Percentiles rank a stretch among this genome's conserved stretches.
Evolutionary conservation across 2,329 filamentous ascomycete genomes (phyloP).

Genomic region (Pyrenochaeta sp.): DNA sequence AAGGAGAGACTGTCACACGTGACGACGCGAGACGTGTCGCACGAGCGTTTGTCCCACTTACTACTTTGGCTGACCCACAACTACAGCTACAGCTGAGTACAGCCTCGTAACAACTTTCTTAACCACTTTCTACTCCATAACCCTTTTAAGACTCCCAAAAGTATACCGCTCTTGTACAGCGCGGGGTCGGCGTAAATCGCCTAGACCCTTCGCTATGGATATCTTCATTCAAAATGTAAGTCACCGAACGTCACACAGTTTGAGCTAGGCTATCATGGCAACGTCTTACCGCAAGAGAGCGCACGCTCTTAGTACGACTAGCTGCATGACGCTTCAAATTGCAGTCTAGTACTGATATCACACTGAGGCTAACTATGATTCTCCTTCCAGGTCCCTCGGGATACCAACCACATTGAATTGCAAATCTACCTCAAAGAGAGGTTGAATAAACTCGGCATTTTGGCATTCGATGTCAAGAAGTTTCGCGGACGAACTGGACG

Average conservation of each 20-base stretch:
- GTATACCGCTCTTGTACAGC: neutral
- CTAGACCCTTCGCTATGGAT: constrained; percentile 25
- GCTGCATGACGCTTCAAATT: constrained; percentile 9
- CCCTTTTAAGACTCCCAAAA: neutral
- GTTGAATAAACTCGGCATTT: constrained; percentile 52
- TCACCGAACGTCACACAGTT: neutral
- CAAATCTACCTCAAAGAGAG: constrained; percentile 50
- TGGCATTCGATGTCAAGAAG: constrained; percentile 57
- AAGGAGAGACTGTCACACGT: constrained; percentile 4
- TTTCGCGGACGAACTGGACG: constrained; percentile 31
- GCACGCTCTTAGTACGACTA: constrained; percentile 7
- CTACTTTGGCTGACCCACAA: constrained; percentile 2
- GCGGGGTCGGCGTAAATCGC: neutral
- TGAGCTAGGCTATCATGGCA: neutral
- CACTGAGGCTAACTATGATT: constrained; percentile 1
- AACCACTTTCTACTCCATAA: neutral
- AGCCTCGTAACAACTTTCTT: neutral
- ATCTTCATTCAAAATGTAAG: constrained; percentile 35
- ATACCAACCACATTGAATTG: constrained; percentile 55
- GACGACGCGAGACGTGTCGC: constrained; percentile 9
- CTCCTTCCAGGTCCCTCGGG: constrained; percentile 47
- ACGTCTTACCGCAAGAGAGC: neutral
- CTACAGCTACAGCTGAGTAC: neutral
- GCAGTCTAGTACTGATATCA: neutral
- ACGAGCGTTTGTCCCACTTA: constrained; percentile 15